Evolutionary conservation across 768 basidiomycete species (phyloP).

Genomic region (Trametes coccinea): DNA sequence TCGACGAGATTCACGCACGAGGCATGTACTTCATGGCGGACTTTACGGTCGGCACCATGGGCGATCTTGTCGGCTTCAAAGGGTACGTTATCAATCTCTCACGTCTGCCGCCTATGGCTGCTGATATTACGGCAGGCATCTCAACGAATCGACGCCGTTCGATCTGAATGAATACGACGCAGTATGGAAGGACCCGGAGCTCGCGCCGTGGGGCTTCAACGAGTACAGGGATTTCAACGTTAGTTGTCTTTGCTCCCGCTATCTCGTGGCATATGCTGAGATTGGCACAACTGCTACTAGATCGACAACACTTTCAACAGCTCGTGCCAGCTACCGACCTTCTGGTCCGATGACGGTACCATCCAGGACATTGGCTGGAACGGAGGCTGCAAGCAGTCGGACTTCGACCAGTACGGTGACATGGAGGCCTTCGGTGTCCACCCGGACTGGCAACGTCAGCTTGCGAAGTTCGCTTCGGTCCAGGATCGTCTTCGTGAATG

Average conservation of each 20-base stretch:
- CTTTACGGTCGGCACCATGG: constrained; percentile 93
- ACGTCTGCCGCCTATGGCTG: not conserved
- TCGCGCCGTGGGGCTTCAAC: constrained; percentile 84
- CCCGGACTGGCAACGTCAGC: constrained; percentile 90
- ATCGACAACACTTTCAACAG: constrained; percentile 69
- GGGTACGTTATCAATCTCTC: constrained; percentile 55
- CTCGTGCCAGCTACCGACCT: constrained; percentile 72
- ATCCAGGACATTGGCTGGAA: constrained; percentile 54
- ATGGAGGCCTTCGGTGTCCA: constrained; percentile 98
- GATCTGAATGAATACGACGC: constrained; percentile 68
- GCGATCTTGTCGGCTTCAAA: constrained; percentile 81
- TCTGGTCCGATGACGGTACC: constrained; percentile 79
- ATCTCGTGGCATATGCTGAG: not conserved
- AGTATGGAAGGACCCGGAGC: constrained; percentile 72
- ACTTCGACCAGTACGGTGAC: constrained; percentile 95
- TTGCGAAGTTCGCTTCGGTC: constrained; percentile 94
- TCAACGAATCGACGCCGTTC: constrained; percentile 84
- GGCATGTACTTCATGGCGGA: constrained; percentile 94
- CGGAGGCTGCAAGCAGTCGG: constrained; percentile 75
- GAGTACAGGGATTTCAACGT: constrained; percentile 83
- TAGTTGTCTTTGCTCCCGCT: constrained; percentile 22
- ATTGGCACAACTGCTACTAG: constrained; percentile 41
- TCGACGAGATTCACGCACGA: constrained; percentile 74
- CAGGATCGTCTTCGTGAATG: constrained; percentile 96
- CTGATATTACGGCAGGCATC: constrained; percentile 47